These are phyloP conservation scores for Phylloporus sp. DNA, from an alignment of 768 basidiomycete genomes.

Conservation along the genomic window DNA sequence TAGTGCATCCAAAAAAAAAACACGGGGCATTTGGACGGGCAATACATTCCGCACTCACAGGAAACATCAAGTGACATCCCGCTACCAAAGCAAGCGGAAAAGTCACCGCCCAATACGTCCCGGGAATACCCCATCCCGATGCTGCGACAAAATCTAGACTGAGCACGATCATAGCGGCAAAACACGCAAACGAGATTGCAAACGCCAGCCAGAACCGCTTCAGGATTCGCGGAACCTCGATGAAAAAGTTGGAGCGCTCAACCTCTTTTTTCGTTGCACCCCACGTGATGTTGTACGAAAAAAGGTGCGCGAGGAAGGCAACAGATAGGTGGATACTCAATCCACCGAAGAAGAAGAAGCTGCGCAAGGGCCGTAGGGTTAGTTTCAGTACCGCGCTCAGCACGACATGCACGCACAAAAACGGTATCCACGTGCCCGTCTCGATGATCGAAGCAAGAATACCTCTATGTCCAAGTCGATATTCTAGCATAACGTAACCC, in stretches of 20 bases:
- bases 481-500: conserved; percentile 68
- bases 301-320: conserved; percentile 54
- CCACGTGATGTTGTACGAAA: conserved; percentile 61
- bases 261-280: conserved; percentile 76
- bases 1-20: not conserved
- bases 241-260: conserved; percentile 85
- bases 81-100: conserved; percentile 70
- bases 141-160: conserved; percentile 49
- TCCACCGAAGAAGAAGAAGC: conserved; percentile 55
- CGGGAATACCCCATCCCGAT: conserved; percentile 58
- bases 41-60: conserved; percentile 39
- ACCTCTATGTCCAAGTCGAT: conserved; percentile 51
- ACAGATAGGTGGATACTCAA: conserved; percentile 49
- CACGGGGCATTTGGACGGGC: conserved; percentile 17
- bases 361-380: not conserved
- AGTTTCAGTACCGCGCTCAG: not conserved
- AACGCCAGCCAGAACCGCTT: conserved; percentile 73
- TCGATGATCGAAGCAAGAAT: conserved; percentile 19
- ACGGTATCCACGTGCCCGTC: conserved; percentile 28
- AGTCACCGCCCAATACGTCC: conserved; percentile 67
- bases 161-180: conserved; percentile 57
- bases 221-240: conserved; percentile 81
- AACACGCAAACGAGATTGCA: conserved; percentile 45
- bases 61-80: conserved; percentile 68
- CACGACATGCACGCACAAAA: conserved; percentile 28